These are phyloP conservation scores for Sistotremastrum niveocremeum DNA, from an alignment of 768 basidiomycete genomes.

Conservation along the genomic window DNA sequence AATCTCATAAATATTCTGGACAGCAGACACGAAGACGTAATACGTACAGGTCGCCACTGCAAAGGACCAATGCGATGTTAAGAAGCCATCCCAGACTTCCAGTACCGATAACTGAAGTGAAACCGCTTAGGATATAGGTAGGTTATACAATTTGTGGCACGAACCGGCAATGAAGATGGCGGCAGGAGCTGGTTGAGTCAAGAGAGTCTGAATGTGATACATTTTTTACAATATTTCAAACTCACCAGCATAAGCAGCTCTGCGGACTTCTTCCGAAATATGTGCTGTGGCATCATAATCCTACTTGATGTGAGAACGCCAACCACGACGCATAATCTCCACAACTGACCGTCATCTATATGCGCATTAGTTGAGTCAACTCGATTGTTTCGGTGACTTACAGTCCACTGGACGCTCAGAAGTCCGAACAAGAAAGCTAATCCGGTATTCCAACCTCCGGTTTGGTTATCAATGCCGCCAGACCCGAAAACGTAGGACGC, in stretches of 20 bases:
- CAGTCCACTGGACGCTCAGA: conserved; percentile 80
- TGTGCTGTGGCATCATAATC: conserved; percentile 76
- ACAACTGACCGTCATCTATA: conserved; percentile 41
- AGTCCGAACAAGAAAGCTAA: conserved; percentile 77
- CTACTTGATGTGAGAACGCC: conserved; percentile 18
- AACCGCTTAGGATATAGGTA: not conserved
- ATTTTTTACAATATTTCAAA: conserved; percentile 5
- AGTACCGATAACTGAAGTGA: conserved; percentile 47
- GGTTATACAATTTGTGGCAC: not conserved
- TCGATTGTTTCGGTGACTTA: conserved; percentile 20
- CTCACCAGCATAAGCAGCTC: conserved; percentile 64
- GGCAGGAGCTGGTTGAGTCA: conserved; percentile 27
- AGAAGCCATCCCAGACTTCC: conserved; percentile 74
- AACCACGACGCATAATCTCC: not conserved
- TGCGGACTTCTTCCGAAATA: conserved; percentile 74
- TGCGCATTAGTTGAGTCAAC: conserved; percentile 1
- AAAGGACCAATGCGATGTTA: conserved; percentile 78
- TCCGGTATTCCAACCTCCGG: conserved; percentile 68
- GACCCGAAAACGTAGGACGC: conserved; percentile 71
- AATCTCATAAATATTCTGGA: conserved; percentile 9
- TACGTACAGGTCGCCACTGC: conserved; percentile 60
- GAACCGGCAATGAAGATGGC: conserved; percentile 46
- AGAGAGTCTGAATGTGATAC: not conserved
- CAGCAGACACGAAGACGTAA: not conserved
- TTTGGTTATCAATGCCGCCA: conserved; percentile 60